These are phyloP conservation scores for Thielaviopsis populi DNA, from an alignment of 2,329 filamentous ascomycete species.

Conservation along the genomic window DNA sequence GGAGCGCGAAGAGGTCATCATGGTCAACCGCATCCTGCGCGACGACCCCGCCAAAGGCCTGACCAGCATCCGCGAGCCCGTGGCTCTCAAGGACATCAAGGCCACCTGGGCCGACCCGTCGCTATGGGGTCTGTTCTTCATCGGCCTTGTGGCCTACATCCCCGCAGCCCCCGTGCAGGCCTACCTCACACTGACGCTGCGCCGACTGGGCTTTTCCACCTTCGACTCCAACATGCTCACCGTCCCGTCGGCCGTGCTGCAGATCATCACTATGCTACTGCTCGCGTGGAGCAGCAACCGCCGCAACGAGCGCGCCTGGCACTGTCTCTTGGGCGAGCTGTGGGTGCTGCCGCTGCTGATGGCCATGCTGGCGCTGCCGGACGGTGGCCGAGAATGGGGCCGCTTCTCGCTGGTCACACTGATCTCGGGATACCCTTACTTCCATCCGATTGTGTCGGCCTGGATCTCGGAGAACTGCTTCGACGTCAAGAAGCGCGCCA, in stretches of 20 bases:
- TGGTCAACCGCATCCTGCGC: slow-evolving; percentile 39
- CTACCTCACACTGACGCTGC: slow-evolving; percentile 21
- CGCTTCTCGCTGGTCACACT: slow-evolving; percentile 23
- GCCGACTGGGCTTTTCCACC: slow-evolving; percentile 24
- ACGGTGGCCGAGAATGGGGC: slow-evolving; percentile 22
- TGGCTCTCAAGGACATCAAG: slow-evolving; percentile 33
- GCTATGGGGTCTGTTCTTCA: slow-evolving; percentile 38
- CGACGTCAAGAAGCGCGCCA: slow-evolving; percentile 44
- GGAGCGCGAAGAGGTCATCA: slow-evolving; percentile 41
- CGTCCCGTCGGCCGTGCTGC: slow-evolving; percentile 28
- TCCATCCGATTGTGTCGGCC: slow-evolving; percentile 34
- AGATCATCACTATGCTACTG: slow-evolving; percentile 18
- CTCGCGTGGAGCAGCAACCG: slow-evolving; percentile 24
- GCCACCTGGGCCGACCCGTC: slow-evolving; percentile 37
- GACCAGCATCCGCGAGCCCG: slow-evolving; percentile 39
- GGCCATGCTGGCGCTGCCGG: slow-evolving; percentile 23
- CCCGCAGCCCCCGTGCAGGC: slow-evolving; percentile 20
- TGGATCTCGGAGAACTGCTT: slow-evolving; percentile 44
- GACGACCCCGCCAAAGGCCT: slow-evolving; percentile 41
- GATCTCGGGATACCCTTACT: slow-evolving; percentile 24
- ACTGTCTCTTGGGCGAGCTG: slow-evolving; percentile 23
- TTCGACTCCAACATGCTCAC: slow-evolving; percentile 42
- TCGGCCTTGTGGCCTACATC: slow-evolving; percentile 19
- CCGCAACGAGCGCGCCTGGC: slow-evolving; percentile 22
- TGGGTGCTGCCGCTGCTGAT: slow-evolving; percentile 25